Evolutionary conservation across 208 protist genomes (phyloP).

Genomic region (Leishmania gerbilli): DNA sequence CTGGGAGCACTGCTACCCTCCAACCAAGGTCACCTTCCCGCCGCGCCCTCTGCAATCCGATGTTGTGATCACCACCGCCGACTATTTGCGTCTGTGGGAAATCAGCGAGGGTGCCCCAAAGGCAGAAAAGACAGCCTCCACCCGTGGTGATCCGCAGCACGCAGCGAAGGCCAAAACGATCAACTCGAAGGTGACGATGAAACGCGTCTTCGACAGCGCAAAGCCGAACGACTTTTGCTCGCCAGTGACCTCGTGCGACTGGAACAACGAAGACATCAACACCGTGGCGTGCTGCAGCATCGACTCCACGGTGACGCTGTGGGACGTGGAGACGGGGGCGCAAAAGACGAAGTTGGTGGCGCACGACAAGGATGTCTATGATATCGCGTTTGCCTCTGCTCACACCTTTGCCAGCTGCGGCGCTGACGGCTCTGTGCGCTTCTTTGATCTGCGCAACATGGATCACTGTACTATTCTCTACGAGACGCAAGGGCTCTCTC

Average conservation of each 20-base stretch:
- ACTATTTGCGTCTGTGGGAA: constrained; percentile 98
- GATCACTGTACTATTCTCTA: constrained; percentile 99
- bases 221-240: constrained; percentile 97
- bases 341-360: constrained; percentile 98
- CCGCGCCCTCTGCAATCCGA: constrained; percentile 87
- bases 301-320: constrained; percentile 99
- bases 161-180: constrained; percentile 38
- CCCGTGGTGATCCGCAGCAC: constrained; percentile 14
- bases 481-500: constrained; percentile 90
- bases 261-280: constrained; percentile 96
- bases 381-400: constrained; percentile 96
- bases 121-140: constrained; percentile 13
- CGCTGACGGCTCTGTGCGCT: constrained; percentile 97
- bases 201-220: constrained; percentile 82
- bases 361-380: constrained; percentile 99
- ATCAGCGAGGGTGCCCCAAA: constrained; percentile 50
- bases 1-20: constrained; percentile 98
- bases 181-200: constrained; percentile 87
- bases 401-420: constrained; percentile 97
- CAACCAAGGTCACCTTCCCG: constrained; percentile 97
- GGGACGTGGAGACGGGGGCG: constrained; percentile 93
- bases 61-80: constrained; percentile 97
- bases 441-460: constrained; percentile 97
- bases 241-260: constrained; percentile 99
- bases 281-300: constrained; percentile 98